A percentile compares a stretch with the other conserved stretches of the same genome.
phyloP scores from a whole-genome alignment of 768 basidiomycete genomes.

The Leucosporidium scottii region DNA sequence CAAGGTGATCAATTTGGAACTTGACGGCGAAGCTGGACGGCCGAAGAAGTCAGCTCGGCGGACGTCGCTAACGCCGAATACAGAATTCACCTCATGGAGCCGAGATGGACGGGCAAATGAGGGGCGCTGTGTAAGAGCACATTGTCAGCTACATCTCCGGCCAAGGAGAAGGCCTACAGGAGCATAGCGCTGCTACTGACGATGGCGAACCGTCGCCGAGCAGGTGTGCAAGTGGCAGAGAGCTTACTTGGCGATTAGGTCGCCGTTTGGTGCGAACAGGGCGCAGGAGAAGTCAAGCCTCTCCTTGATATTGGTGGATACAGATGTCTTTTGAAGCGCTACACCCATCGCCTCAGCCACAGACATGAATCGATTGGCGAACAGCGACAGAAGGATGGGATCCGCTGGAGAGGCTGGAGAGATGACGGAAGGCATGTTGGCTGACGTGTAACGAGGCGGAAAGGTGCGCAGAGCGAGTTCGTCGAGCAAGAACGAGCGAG shows the following conservation, averaged over 20 bases:
- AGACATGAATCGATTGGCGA: conserved; percentile 95
- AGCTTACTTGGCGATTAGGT: conserved; percentile 91
- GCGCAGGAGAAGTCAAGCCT: conserved; percentile 92
- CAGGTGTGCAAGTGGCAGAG: no score
- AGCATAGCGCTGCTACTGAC: no score
- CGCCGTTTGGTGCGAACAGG: conserved; percentile 84
- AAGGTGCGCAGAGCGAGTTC: background rate
- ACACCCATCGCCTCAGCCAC: conserved; percentile 45
- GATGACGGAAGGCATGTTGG: background rate
- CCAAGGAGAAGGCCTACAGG: no score
- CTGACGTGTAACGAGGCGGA: background rate
- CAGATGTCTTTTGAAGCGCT: conserved; percentile 1
- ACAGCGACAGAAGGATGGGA: conserved; percentile 80
- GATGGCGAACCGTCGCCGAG: no score
- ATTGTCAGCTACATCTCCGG: conserved; percentile 1
- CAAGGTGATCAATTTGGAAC: no score
- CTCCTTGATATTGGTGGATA: conserved; percentile 83
- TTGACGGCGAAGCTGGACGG: no score
- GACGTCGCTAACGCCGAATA: no score
- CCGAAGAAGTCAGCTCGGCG: no score
- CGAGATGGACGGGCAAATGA: conserved; percentile 21
- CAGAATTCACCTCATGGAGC: background rate
- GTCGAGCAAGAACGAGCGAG: background rate
- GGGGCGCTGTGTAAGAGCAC: background rate
- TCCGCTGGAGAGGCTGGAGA: conserved; percentile 47